These are phyloP conservation scores for Akebia trifoliata DNA, from an alignment of 164 flowering plant genomes.

Conservation along the genomic window DNA sequence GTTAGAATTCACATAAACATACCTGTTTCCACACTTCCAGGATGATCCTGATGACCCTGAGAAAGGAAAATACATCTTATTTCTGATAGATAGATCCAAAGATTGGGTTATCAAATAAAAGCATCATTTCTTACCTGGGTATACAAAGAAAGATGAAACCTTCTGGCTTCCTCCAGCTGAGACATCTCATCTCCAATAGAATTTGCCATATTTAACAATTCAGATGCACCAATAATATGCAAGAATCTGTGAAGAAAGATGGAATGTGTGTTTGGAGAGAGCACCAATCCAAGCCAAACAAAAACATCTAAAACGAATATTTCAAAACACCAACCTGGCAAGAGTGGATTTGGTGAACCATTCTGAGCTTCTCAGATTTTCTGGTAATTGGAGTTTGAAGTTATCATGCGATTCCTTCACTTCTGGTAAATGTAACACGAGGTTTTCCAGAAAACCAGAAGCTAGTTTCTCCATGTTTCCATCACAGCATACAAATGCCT, in stretches of 20 bases:
- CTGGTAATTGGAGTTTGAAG: slow-evolving; percentile 49
- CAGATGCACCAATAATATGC: slow-evolving; percentile 43
- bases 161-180: slow-evolving; percentile 79
- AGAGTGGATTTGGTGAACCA: slow-evolving; percentile 83
- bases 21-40: slow-evolving; percentile 31
- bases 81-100: neutral
- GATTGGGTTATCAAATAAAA: slow-evolving; percentile 2
- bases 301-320: slow-evolving; percentile 1
- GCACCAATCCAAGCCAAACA: neutral
- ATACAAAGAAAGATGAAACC: slow-evolving; percentile 70
- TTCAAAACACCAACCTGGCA: slow-evolving; percentile 39
- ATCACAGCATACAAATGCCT: slow-evolving; percentile 38
- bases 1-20: slow-evolving; percentile 3
- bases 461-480: slow-evolving; percentile 44
- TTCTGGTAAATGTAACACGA: slow-evolving; percentile 44
- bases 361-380: slow-evolving; percentile 25
- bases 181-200: slow-evolving; percentile 55
- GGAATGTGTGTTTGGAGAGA: neutral
- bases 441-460: slow-evolving; percentile 52
- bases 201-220: slow-evolving; percentile 30
- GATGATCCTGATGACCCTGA: slow-evolving; percentile 33
- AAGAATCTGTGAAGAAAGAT: slow-evolving; percentile 49
- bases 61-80: slow-evolving; percentile 7
- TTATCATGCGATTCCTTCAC: slow-evolving; percentile 36
- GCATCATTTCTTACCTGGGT: slow-evolving; percentile 40